A percentile compares a stretch with the other conserved stretches of the same genome.
These are phyloP conservation scores for Apiotrichum gracile DNA, from an alignment of 1,284 basidiomycete genomes.

Conservation along the genomic window DNA sequence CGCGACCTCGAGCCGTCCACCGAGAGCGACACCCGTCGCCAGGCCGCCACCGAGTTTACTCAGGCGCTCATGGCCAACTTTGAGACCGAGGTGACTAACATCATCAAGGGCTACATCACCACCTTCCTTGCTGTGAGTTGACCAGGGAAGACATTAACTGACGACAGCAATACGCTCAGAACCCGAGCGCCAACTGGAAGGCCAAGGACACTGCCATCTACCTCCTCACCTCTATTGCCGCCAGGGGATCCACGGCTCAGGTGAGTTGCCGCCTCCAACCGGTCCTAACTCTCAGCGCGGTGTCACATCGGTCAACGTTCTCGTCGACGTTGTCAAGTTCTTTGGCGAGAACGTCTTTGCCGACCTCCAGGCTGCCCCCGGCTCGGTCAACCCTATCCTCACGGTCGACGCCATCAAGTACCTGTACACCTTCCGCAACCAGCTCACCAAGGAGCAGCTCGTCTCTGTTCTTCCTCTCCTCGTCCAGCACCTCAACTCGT, in stretches of 20 bases:
- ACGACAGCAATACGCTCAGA: slow-evolving; percentile 51
- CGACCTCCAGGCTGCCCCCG: slow-evolving; percentile 70
- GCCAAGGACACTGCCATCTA: slow-evolving; percentile 96
- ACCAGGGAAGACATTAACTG: neutral
- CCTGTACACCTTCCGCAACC: slow-evolving; percentile 89
- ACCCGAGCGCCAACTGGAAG: slow-evolving; percentile 74
- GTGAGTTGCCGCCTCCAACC: slow-evolving; percentile 46
- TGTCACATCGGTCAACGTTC: slow-evolving; percentile 84
- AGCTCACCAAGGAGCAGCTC: slow-evolving; percentile 93
- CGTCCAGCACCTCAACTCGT: slow-evolving; percentile 72
- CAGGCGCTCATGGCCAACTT: slow-evolving; percentile 76
- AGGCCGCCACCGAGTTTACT: slow-evolving; percentile 88
- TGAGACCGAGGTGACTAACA: slow-evolving; percentile 74
- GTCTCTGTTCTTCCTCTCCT: slow-evolving; percentile 84
- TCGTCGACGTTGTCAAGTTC: slow-evolving; percentile 92
- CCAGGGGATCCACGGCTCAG: slow-evolving; percentile 74
- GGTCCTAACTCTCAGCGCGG: slow-evolving; percentile 58
- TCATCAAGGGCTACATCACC: slow-evolving; percentile 76
- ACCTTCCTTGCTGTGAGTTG: slow-evolving; percentile 61
- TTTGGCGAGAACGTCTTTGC: slow-evolving; percentile 86
- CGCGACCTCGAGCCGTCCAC: slow-evolving; percentile 61
- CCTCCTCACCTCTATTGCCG: slow-evolving; percentile 83
- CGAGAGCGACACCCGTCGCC: slow-evolving; percentile 69
- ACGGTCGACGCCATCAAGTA: slow-evolving; percentile 95
- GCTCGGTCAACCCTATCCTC: slow-evolving; percentile 76